Conservation (phyloP, 2,329 filamentous ascomycete genomes). For the Phialocephala sp. region DNA sequence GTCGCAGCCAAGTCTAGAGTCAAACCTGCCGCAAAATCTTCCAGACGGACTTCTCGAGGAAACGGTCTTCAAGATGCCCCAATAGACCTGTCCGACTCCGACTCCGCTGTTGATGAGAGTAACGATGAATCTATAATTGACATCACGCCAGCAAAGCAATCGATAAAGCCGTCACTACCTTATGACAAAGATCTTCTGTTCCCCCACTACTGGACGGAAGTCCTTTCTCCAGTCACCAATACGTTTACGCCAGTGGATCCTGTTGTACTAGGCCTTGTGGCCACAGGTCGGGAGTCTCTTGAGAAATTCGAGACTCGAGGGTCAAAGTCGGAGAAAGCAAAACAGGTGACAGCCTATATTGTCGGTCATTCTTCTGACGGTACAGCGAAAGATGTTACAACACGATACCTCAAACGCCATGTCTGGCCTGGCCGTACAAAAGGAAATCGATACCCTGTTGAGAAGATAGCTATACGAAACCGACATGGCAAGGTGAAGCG, state of each 20-base stretch:
- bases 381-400: slow-evolving; percentile 92
- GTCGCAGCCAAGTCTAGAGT: slow-evolving; percentile 30
- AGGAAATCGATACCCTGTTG: slow-evolving; percentile 75
- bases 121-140: slow-evolving; percentile 64
- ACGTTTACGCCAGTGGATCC: slow-evolving; percentile 82
- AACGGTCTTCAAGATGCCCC: slow-evolving; percentile 43
- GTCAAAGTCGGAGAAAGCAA: slow-evolving; percentile 80
- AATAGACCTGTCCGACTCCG: slow-evolving; percentile 53
- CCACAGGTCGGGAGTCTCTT: slow-evolving; percentile 73
- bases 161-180: slow-evolving; percentile 46
- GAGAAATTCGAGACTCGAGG: slow-evolving; percentile 83
- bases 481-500: slow-evolving; percentile 76
- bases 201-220: slow-evolving; percentile 93
- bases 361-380: slow-evolving; percentile 83
- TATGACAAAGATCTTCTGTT: slow-evolving; percentile 81
- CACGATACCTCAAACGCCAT: slow-evolving; percentile 84
- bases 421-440: slow-evolving; percentile 89
- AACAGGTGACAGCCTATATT: slow-evolving; percentile 89
- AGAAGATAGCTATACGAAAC: slow-evolving; percentile 83
- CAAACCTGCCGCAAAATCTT: slow-evolving; percentile 31
- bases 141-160: slow-evolving; percentile 43
- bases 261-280: slow-evolving; percentile 68
- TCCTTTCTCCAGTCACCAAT: slow-evolving; percentile 79
- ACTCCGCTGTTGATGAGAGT: slow-evolving; percentile 55
- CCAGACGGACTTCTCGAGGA: slow-evolving; percentile 34